These are phyloP conservation scores for Inonotus hispidus DNA, from an alignment of 1,284 basidiomycete species.

Conservation along the genomic window DNA sequence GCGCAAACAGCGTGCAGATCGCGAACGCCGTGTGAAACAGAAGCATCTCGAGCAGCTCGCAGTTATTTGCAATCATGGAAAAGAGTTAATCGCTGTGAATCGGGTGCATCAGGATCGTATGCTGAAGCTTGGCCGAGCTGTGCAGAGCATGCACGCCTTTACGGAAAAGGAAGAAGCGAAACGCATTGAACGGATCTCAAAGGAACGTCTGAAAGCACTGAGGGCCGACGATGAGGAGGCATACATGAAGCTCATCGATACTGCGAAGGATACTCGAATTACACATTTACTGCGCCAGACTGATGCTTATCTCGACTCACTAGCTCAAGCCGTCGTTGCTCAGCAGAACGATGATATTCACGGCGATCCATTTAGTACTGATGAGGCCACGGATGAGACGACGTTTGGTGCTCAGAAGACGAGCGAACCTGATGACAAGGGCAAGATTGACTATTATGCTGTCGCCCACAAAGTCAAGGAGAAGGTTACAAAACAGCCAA, in stretches of 20 bases:
- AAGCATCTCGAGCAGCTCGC: constrained; percentile 94
- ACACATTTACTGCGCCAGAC: constrained; percentile 95
- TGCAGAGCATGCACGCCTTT: constrained; percentile 79
- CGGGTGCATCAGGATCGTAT: constrained; percentile 72
- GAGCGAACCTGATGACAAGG: constrained; percentile 64
- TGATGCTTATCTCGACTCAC: constrained; percentile 90
- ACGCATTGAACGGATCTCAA: constrained; percentile 91
- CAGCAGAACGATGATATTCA: constrained; percentile 83
- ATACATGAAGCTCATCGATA: constrained; percentile 98
- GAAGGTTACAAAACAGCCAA: constrained; percentile 80
- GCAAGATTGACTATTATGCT: constrained; percentile 94
- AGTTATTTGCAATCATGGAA: constrained; percentile 85
- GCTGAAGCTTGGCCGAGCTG: constrained; percentile 78
- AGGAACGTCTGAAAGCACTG: constrained; percentile 97
- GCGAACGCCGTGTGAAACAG: constrained; percentile 92
- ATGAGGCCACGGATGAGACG: constrained; percentile 77
- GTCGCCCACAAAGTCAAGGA: constrained; percentile 94
- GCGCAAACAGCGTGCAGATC: constrained; percentile 86
- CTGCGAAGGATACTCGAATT: constrained; percentile 98
- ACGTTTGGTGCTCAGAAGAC: constrained; percentile 83
- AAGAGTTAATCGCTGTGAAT: constrained; percentile 63
- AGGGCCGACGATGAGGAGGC: constrained; percentile 99
- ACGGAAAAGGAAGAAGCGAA: constrained; percentile 99
- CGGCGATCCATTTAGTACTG: constrained; percentile 28
- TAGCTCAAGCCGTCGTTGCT: constrained; percentile 90